phyloP scores from a whole-genome alignment of 2,329 filamentous ascomycete genomes.

The Lasiodiplodia theobromae region DNA sequence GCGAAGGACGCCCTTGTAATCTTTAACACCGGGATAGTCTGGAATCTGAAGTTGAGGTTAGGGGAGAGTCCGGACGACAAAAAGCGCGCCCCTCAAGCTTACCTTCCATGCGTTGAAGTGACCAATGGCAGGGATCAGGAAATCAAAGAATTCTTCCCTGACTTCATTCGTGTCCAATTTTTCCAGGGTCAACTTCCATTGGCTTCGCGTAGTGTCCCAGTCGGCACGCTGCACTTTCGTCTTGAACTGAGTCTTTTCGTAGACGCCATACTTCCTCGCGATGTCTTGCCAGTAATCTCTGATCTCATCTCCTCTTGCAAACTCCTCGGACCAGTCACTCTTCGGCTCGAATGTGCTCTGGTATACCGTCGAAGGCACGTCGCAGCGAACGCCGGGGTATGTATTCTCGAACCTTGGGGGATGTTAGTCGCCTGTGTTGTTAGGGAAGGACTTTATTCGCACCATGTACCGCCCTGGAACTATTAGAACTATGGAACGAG shows the following conservation, averaged over 20 bases:
- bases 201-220: constrained; percentile 61
- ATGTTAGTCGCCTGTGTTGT: constrained; percentile 19
- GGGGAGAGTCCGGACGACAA: background rate
- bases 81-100: background rate
- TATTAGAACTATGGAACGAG: constrained; percentile 38
- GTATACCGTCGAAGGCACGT: constrained; percentile 74
- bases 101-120: constrained; percentile 63
- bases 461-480: constrained; percentile 23
- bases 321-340: constrained; percentile 72
- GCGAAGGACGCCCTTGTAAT: constrained; percentile 63
- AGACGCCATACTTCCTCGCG: constrained; percentile 69
- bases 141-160: constrained; percentile 61
- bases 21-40: constrained; percentile 63
- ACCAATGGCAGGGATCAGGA: constrained; percentile 69
- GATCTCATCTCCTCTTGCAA: constrained; percentile 72
- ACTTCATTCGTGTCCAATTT: constrained; percentile 48
- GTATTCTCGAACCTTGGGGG: constrained; percentile 47
- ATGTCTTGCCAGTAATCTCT: constrained; percentile 69
- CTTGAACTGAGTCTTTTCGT: constrained; percentile 63
- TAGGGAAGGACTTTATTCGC: background rate
- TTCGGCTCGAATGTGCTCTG: constrained; percentile 73
- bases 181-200: constrained; percentile 66
- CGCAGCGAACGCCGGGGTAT: constrained; percentile 72
- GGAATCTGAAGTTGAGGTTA: constrained; percentile 53
- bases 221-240: constrained; percentile 62